These are phyloP conservation scores for Globisporangium canariense DNA, from an alignment of 352 stramenopile genomes.

Conservation along the genomic window DNA sequence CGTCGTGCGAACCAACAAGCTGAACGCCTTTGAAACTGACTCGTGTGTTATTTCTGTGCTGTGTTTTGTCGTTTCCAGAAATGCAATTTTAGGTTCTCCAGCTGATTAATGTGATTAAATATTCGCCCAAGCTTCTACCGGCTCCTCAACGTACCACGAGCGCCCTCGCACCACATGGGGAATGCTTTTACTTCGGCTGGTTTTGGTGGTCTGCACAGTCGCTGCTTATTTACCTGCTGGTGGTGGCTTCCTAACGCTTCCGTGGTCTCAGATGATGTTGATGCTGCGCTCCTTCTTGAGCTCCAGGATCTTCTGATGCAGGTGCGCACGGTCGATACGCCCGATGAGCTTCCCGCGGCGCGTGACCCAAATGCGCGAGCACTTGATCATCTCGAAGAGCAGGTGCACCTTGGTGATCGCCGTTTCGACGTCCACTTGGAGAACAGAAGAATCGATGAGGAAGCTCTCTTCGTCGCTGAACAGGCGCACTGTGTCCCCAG, in stretches of 20 bases:
- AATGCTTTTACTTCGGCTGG: constrained; percentile 1
- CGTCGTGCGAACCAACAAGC: neutral
- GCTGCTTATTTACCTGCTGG: neutral
- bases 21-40: constrained; percentile 24
- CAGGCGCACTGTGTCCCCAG: constrained; percentile 9
- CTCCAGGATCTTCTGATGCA: constrained; percentile 34
- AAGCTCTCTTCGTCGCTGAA: constrained; percentile 22
- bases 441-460: constrained; percentile 41
- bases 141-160: neutral
- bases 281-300: constrained; percentile 20
- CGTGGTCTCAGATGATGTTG: constrained; percentile 17
- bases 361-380: constrained; percentile 53
- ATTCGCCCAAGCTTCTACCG: constrained; percentile 13
- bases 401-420: constrained; percentile 62
- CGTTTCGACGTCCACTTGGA: constrained; percentile 55
- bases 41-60: constrained; percentile 19
- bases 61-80: constrained; percentile 20
- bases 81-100: constrained; percentile 37
- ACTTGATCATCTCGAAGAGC: constrained; percentile 77
- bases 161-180: neutral
- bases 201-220: neutral
- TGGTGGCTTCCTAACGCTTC: neutral
- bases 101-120: constrained; percentile 27
- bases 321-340: constrained; percentile 44
- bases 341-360: constrained; percentile 49